Conservation (phyloP, 2,329 filamentous ascomycete genomes). For the Hymenoscyphus fructigenus region DNA sequence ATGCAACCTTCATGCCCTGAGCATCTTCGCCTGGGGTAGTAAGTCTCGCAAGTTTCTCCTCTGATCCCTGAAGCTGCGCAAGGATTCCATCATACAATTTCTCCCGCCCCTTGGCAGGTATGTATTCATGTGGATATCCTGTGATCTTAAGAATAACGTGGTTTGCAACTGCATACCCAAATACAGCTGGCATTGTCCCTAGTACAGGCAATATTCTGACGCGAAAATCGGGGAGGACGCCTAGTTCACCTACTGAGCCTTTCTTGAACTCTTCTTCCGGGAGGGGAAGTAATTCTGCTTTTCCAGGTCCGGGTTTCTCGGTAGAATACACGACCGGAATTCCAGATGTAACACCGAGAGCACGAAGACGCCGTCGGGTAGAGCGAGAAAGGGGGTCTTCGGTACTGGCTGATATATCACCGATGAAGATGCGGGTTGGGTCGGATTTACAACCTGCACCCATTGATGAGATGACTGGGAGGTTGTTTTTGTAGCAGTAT, state of each 20-base stretch:
- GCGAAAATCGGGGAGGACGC: conserved; percentile 87
- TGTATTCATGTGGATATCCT: conserved; percentile 84
- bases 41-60: conserved; percentile 66
- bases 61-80: conserved; percentile 69
- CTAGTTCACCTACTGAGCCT: conserved; percentile 81
- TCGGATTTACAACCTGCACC: conserved; percentile 92
- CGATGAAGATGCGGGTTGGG: conserved; percentile 79
- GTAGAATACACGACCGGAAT: conserved; percentile 92
- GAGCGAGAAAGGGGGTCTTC: conserved; percentile 87
- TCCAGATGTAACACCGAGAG: conserved; percentile 75
- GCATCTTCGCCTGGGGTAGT: conserved; percentile 45
- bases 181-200: conserved; percentile 96
- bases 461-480: conserved; percentile 92
- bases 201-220: conserved; percentile 93
- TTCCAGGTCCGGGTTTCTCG: conserved; percentile 85
- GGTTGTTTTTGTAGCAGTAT: conserved; percentile 75
- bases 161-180: conserved; percentile 88
- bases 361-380: conserved; percentile 72
- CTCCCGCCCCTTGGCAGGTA: conserved; percentile 76
- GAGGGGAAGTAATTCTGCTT: conserved; percentile 84
- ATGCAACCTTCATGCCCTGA: conserved; percentile 73
- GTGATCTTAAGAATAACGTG: conserved; percentile 81
- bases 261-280: conserved; percentile 85
- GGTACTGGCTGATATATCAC: conserved; percentile 83
- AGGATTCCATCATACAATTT: conserved; percentile 90